Evolutionary conservation across 257 asterid genomes (phyloP).

Genomic region (Solanum clarkiae): DNA sequence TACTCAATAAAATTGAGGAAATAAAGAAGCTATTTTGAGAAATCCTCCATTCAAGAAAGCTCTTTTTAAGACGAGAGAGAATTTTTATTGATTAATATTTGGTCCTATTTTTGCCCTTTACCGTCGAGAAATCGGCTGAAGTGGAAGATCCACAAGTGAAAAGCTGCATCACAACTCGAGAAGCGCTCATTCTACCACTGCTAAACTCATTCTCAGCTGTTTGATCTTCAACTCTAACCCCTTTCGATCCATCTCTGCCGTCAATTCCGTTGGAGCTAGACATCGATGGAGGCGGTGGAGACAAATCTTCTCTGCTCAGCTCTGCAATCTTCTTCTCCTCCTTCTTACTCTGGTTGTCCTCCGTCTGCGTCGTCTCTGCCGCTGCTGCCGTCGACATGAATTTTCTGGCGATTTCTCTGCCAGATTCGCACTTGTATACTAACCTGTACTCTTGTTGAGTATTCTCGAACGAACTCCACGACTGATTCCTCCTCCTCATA

Average conservation of each 20-base stretch:
- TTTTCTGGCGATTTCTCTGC: conserved; percentile 10
- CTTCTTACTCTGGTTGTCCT: not conserved
- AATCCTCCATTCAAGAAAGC: too few relatives aligned
- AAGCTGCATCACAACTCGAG: conserved; percentile 13
- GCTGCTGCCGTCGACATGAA: not conserved
- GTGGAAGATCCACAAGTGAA: conserved; percentile 17
- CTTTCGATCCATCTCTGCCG: conserved; percentile 5
- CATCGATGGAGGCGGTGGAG: conserved; percentile 13
- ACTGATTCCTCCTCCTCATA: conserved; percentile 19
- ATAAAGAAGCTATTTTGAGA: too few relatives aligned
- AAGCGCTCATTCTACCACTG: conserved; percentile 11
- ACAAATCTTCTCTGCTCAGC: conserved; percentile 15
- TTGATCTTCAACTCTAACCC: not conserved
- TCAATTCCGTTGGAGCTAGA: conserved; percentile 14
- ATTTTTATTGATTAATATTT: not conserved
- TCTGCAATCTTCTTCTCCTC: conserved; percentile 10
- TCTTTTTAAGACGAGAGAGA: too few relatives aligned
- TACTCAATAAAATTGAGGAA: too few relatives aligned
- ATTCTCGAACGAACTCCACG: conserved; percentile 19
- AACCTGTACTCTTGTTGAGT: conserved; percentile 1
- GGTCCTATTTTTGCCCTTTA: not conserved
- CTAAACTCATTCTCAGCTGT: conserved; percentile 10
- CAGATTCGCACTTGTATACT: conserved; percentile 19
- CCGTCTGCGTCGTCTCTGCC: conserved; percentile 26
- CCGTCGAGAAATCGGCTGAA: not conserved